A percentile compares a stretch with the other conserved stretches of the same genome.
These are phyloP conservation scores for Westerdykella sp. DNA, from an alignment of 2,329 filamentous ascomycete genomes.

Conservation along the genomic window DNA sequence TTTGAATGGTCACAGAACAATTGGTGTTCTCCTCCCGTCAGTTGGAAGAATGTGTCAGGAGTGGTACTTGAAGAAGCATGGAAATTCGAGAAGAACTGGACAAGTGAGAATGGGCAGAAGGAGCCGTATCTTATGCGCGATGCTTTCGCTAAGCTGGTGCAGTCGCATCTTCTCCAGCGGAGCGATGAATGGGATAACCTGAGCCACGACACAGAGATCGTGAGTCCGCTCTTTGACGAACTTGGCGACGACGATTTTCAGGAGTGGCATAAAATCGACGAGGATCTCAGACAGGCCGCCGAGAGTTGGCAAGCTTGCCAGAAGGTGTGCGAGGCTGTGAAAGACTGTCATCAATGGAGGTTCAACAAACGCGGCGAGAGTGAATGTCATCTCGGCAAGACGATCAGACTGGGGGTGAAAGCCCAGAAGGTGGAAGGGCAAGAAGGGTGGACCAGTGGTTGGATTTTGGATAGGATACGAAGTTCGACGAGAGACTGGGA, in stretches of 20 bases:
- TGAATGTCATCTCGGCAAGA: slow-evolving; percentile 30
- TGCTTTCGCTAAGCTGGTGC: slow-evolving; percentile 28
- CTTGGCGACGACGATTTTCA: neutral
- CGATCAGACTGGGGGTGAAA: slow-evolving; percentile 22
- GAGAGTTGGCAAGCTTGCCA: slow-evolving; percentile 21
- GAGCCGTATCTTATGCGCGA: slow-evolving; percentile 30
- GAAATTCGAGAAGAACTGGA: slow-evolving; percentile 31
- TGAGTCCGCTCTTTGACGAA: neutral
- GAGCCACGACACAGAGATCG: slow-evolving; percentile 17
- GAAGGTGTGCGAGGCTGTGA: slow-evolving; percentile 18
- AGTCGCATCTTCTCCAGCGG: slow-evolving; percentile 21
- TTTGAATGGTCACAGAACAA: slow-evolving; percentile 36
- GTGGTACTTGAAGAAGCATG: slow-evolving; percentile 24
- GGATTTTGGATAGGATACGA: slow-evolving; percentile 30
- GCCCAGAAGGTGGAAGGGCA: slow-evolving; percentile 9
- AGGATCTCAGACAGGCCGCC: slow-evolving; percentile 18
- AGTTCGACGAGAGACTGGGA: slow-evolving; percentile 14
- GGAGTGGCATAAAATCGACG: slow-evolving; percentile 6
- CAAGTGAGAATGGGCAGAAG: slow-evolving; percentile 23
- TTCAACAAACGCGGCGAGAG: slow-evolving; percentile 20
- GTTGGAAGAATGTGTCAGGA: slow-evolving; percentile 29
- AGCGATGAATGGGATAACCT: slow-evolving; percentile 35
- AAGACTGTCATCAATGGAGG: slow-evolving; percentile 36
- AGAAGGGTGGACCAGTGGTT: slow-evolving; percentile 31
- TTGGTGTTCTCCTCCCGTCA: slow-evolving; percentile 41